Evolutionary conservation across 116 monocot genomes (phyloP).

Genomic region (Posidonia oceanica): DNA sequence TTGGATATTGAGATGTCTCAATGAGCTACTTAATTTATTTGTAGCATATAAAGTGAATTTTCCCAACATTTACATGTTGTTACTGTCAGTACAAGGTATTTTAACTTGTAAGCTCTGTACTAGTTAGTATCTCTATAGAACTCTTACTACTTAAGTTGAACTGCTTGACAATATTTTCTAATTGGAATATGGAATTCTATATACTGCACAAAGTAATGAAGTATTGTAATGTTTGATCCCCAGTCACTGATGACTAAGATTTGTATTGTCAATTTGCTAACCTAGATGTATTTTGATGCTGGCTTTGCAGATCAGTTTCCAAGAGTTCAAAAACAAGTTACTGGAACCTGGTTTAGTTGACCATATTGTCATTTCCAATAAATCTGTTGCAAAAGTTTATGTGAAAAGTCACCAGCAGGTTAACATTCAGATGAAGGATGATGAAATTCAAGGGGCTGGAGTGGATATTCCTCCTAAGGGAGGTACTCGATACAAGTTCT

Average conservation of each 20-base stretch:
- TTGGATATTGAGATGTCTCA: too few relatives aligned
- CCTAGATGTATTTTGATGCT: background rate
- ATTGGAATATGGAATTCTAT: too few relatives aligned
- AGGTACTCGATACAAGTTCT: constrained; percentile 51
- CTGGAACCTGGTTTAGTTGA: constrained; percentile 93
- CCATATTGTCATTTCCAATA: constrained; percentile 89
- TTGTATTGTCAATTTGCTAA: background rate
- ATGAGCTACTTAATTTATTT: too few relatives aligned
- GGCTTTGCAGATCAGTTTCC: constrained; percentile 87
- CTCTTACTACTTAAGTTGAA: too few relatives aligned
- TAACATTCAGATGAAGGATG: constrained; percentile 26
- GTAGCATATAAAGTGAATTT: too few relatives aligned
- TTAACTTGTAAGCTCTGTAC: too few relatives aligned
- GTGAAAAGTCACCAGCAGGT: constrained; percentile 43
- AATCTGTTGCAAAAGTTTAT: constrained; percentile 93
- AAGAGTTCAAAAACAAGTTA: constrained; percentile 96
- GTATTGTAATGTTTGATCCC: too few relatives aligned
- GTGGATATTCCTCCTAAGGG: constrained; percentile 27
- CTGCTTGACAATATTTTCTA: too few relatives aligned
- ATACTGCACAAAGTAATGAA: too few relatives aligned
- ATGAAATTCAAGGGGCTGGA: constrained; percentile 28
- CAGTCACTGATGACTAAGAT: background rate
- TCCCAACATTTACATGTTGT: too few relatives aligned
- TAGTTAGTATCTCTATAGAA: too few relatives aligned
- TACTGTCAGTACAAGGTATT: too few relatives aligned